Base-by-base conservation (phyloP, 2,329 filamentous ascomycete genomes). In the Capronia coronata region DNA sequence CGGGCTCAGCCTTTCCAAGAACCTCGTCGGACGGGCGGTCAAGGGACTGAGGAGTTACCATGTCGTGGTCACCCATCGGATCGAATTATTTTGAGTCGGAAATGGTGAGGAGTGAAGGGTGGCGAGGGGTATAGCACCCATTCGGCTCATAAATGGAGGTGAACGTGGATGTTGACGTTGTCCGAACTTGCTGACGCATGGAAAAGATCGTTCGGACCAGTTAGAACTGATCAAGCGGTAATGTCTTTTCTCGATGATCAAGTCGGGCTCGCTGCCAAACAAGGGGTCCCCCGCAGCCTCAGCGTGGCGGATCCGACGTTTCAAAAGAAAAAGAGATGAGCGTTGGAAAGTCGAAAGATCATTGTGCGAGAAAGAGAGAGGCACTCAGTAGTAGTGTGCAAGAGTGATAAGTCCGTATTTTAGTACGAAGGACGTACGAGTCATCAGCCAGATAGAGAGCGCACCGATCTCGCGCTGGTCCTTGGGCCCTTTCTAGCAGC, bases 151-250 rank as follows among this genome's bases (percentile, higher is more conserved):
- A 43, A 43, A 29, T 43, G 27, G 39, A 43, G 29, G 29, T 32
- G 3, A 3, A 32, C 34, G 13, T 48, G 37, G 39, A 46, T 7
- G 39, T 35, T 41, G 44, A 38, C 29, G 11, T 43, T 29, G 30
- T 34, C 46, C 44, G 46, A 42, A 19, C 29, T 48, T 27, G 46
- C 46, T 55, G 53, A 52, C 46, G 46, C 53, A 55, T 52, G 27
- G 23, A 49, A 46, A 41, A 25, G n/a, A 34, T 9, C 13, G 23
- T 13, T 29, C 43, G 39, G 35, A 16, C 22, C n/a, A 37, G 14
- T 16, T 13, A 5, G 11, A 34, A 5, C 13, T 6, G 11, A 34
- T 13, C 14, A 13, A 11, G 6, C 9, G 13, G 10, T 7, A 34
- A 6, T 14, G 30, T n/a, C 13, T 13, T 7, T 34, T 14, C 9